Percentiles rank a stretch among this genome's conserved stretches.
Evolutionary conservation across 2,329 filamentous ascomycete genomes (phyloP).

Genomic region (Alternaria viburni): DNA sequence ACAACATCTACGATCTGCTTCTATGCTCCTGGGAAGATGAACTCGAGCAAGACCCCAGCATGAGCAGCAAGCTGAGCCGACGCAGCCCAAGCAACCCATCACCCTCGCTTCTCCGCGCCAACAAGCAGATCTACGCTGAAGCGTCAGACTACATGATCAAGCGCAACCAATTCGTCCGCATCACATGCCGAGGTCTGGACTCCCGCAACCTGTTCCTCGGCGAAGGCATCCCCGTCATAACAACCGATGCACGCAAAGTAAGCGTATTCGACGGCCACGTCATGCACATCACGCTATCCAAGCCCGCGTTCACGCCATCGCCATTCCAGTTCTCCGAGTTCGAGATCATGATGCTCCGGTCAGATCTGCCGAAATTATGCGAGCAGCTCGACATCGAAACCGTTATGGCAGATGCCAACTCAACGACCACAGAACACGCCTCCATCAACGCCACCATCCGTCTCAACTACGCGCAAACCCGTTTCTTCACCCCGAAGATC

Average conservation of each 20-base stretch:
- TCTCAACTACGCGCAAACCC: conserved; percentile 22
- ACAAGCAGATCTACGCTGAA: conserved; percentile 37
- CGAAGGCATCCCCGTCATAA: conserved; percentile 28
- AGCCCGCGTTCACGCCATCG: conserved; percentile 20
- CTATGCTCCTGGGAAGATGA: conserved; percentile 35
- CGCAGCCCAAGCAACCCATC: conserved; percentile 27
- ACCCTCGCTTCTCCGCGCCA: conserved; percentile 29
- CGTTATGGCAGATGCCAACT: conserved; percentile 32
- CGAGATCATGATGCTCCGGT: conserved; percentile 33
- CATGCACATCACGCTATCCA: conserved; percentile 36
- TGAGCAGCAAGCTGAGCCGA: conserved; percentile 23
- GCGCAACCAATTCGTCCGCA: conserved; percentile 35
- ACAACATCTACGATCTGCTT: conserved; percentile 33
- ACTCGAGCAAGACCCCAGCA: conserved; percentile 20
- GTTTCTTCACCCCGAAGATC: conserved; percentile 23
- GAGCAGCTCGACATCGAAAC: conserved; percentile 32
- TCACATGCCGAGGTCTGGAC: conserved; percentile 32
- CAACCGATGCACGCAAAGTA: conserved; percentile 20
- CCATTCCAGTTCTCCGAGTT: conserved; percentile 26
- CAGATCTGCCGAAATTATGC: conserved; percentile 30
- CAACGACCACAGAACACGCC: conserved; percentile 25
- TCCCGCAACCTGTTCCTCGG: conserved; percentile 25
- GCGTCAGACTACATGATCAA: conserved; percentile 37
- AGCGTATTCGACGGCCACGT: conserved; percentile 30
- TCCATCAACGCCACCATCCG: conserved; percentile 24